Conservation (phyloP, 2,329 filamentous ascomycete species). For the Aspergillus sergii region DNA sequence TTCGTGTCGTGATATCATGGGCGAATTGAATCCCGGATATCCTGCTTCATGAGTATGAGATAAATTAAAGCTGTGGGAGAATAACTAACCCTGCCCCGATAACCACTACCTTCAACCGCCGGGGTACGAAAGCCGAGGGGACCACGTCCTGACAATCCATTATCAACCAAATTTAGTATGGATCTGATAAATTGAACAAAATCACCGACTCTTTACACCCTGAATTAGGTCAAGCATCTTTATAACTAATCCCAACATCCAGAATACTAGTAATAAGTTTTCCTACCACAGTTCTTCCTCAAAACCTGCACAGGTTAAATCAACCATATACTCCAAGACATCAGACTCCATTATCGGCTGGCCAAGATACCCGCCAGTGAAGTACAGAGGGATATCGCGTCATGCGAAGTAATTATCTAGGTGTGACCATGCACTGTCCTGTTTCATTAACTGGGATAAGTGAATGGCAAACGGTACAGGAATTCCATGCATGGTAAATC, state of each 20-base stretch:
- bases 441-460: neutral
- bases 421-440: neutral
- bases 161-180: neutral
- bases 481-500: neutral
- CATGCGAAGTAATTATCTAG: neutral
- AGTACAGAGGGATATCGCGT: neutral
- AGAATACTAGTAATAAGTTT: rapidly evolving
- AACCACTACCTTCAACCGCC: neutral
- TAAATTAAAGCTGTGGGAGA: neutral
- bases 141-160: neutral
- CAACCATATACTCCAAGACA: neutral
- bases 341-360: neutral
- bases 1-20: neutral
- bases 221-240: neutral
- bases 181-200: neutral
- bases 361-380: neutral
- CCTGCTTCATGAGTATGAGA: neutral
- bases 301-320: neutral
- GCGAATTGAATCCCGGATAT: constrained; percentile 1
- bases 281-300: neutral
- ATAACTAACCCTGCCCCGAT: neutral
- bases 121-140: neutral
- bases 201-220: neutral
- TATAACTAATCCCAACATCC: too few relatives aligned
- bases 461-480: neutral